Percentiles rank a stretch among this genome's conserved stretches.
phyloP scores from a whole-genome alignment of 768 basidiomycete species.

The Hortiboletus campestris region DNA sequence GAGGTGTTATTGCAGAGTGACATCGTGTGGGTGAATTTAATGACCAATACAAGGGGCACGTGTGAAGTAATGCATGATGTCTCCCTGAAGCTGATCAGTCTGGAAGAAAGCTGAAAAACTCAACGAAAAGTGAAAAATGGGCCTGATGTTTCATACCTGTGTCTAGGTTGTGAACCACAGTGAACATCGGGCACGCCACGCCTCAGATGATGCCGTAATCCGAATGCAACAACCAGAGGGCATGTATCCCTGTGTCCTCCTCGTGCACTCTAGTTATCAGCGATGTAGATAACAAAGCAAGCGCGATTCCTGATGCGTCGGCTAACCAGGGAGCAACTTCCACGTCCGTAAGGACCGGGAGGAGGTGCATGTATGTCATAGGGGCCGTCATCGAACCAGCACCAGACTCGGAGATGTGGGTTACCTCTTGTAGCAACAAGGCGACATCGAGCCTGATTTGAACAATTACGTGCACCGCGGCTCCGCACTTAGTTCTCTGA shows the following conservation, averaged over 20 bases:
- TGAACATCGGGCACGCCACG: not conserved
- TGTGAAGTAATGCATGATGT: not conserved
- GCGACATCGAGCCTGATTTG: constrained; percentile 4
- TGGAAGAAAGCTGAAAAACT: not conserved
- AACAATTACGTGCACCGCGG: not conserved
- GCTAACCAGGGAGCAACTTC: not conserved
- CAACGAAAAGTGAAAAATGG: not conserved
- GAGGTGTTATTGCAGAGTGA: too few species aligned
- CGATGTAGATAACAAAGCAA: not conserved
- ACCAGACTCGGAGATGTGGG: not conserved
- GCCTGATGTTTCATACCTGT: not conserved
- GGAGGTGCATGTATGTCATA: constrained; percentile 6
- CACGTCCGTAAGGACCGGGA: not conserved
- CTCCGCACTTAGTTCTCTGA: not conserved
- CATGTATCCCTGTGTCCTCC: not conserved
- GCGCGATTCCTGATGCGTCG: constrained; percentile 9
- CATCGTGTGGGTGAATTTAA: too few species aligned
- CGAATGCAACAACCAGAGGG: not conserved
- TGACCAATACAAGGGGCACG: too few species aligned
- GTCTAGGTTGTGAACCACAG: too few species aligned
- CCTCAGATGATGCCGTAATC: not conserved
- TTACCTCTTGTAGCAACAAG: not conserved
- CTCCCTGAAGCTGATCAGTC: not conserved
- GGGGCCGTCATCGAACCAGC: constrained; percentile 8
- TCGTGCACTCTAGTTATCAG: constrained; percentile 4